These are phyloP conservation scores for Chalciporus pseudorubinellus DNA, from an alignment of 768 basidiomycete species.

Conservation along the genomic window DNA sequence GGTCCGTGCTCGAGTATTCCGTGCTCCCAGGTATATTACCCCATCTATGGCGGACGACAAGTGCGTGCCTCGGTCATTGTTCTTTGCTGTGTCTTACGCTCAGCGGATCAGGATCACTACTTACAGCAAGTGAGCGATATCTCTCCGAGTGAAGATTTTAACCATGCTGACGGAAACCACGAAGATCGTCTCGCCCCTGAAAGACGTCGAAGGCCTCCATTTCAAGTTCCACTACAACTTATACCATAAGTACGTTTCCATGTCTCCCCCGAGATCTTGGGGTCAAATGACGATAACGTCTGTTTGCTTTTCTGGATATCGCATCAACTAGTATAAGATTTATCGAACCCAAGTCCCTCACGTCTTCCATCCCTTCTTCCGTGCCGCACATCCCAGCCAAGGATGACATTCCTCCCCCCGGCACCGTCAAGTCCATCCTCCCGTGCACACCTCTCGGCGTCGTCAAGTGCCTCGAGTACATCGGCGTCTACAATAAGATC, in stretches of 20 bases:
- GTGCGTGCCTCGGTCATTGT: conserved; percentile 38
- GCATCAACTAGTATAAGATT: conserved; percentile 76
- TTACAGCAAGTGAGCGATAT: conserved; percentile 72
- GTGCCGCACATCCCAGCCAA: conserved; percentile 33
- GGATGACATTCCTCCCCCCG: conserved; percentile 68
- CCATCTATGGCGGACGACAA: conserved; percentile 89
- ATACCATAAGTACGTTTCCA: conserved; percentile 77
- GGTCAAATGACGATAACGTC: not conserved
- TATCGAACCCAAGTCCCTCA: conserved; percentile 74
- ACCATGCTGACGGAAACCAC: not conserved
- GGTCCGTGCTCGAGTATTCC: not conserved
- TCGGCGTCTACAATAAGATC: conserved; percentile 90
- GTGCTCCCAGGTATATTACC: conserved; percentile 79
- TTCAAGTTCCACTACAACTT: conserved; percentile 95
- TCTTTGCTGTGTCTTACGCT: conserved; percentile 2
- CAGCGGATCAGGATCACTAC: conserved; percentile 76
- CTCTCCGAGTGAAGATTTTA: not conserved
- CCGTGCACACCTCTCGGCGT: conserved; percentile 97
- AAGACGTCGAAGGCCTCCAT: conserved; percentile 97
- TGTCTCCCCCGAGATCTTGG: no score
- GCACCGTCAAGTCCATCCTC: conserved; percentile 92
- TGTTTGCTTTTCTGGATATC: not conserved
- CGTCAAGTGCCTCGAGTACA: conserved; percentile 89
- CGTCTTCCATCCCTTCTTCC: conserved; percentile 40
- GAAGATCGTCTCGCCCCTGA: conserved; percentile 89